These are phyloP conservation scores for Plantago ovata DNA, from an alignment of 257 asterid species.

Conservation along the genomic window DNA sequence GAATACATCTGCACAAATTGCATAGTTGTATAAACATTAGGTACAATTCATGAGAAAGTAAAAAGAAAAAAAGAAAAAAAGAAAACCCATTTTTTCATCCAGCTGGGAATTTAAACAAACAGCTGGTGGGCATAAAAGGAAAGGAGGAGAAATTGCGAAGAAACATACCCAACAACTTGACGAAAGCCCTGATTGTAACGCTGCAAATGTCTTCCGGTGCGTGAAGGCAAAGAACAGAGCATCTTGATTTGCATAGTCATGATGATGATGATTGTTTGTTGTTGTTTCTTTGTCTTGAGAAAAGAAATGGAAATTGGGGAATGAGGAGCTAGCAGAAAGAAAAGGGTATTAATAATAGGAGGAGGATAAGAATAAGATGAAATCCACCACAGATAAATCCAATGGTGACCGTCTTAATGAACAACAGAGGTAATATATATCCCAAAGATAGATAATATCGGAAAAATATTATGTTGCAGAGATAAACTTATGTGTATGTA, in stretches of 20 bases:
- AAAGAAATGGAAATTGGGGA: neutral
- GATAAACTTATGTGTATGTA: too few species aligned
- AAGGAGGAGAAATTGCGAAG: too few species aligned
- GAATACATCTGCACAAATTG: conserved; percentile 68
- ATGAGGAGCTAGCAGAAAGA: neutral
- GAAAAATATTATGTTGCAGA: too few species aligned
- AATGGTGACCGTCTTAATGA: too few species aligned
- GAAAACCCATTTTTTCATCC: neutral
- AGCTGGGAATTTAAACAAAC: neutral
- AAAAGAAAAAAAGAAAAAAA: too few species aligned
- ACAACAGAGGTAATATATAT: too few species aligned
- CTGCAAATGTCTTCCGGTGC: conserved; percentile 72
- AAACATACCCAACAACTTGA: conserved; percentile 66
- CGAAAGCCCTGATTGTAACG: conserved; percentile 66
- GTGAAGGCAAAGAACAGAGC: conserved; percentile 42
- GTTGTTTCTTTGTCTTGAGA: neutral
- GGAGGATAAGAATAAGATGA: too few species aligned
- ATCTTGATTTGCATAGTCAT: conserved; percentile 55
- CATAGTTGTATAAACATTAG: conserved; percentile 12
- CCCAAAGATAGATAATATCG: too few species aligned
- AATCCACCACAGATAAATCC: too few species aligned
- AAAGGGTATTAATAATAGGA: too few species aligned
- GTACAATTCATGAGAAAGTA: conserved; percentile 6
- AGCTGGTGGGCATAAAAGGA: neutral
- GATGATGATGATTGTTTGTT: neutral